Conservation (phyloP, 805 yeast genomes). For the Torulaspora indica region DNA sequence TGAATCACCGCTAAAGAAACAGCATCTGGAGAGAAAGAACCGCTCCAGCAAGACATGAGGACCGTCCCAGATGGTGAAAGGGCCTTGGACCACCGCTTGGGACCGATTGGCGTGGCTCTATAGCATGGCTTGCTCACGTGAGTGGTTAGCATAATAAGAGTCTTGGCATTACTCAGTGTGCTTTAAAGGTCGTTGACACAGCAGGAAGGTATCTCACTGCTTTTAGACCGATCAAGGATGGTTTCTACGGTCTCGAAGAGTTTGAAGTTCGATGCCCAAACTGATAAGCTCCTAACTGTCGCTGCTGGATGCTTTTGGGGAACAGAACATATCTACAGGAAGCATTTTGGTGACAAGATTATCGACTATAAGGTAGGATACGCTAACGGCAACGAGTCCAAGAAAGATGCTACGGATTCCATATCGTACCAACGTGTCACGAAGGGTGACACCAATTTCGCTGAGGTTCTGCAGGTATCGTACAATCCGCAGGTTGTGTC, state of each 20-base stretch:
- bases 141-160: background rate
- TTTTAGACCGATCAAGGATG: conserved; percentile 11
- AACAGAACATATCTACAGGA: conserved; percentile 75
- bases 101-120: background rate
- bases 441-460: conserved; percentile 64
- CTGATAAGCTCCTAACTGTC: conserved; percentile 51
- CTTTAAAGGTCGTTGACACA: background rate
- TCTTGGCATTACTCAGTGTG: background rate
- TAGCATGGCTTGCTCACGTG: conserved; percentile 1
- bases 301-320: conserved; percentile 86
- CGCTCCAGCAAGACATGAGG: background rate
- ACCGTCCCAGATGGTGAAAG: background rate
- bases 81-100: background rate
- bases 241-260: conserved; percentile 36
- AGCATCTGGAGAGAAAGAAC: background rate
- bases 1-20: conserved; percentile 19
- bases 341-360: conserved; percentile 57
- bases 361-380: conserved; percentile 83
- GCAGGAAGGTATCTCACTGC: background rate
- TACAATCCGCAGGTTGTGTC: conserved; percentile 66
- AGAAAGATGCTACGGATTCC: conserved; percentile 40
- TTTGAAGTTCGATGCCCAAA: conserved; percentile 41
- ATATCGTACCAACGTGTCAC: conserved; percentile 66
- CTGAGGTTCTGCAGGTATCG: conserved; percentile 79
- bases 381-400: conserved; percentile 62